phyloP scores from a whole-genome alignment of 2,329 filamentous ascomycete species.

The Tolypocladium tropicale region DNA sequence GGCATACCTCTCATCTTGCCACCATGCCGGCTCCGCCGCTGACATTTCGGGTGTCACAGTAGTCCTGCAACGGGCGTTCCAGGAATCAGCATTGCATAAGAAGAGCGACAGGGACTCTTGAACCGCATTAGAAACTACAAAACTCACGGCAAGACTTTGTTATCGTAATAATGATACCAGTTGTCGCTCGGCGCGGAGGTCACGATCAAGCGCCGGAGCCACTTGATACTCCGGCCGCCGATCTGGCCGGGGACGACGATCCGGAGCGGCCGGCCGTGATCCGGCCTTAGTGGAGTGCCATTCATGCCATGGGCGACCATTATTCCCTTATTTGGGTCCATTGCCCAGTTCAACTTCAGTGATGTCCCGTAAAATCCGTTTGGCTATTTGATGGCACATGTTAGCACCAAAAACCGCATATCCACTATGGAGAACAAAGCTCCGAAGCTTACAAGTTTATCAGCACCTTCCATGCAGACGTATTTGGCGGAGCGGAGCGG shows the following conservation, averaged over 20 bases:
- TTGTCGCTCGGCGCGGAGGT: slow-evolving; percentile 75
- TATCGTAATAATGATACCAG: slow-evolving; percentile 95
- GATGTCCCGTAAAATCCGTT: slow-evolving; percentile 87
- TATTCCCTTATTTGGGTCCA: slow-evolving; percentile 74
- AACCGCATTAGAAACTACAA: too few species aligned
- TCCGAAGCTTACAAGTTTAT: slow-evolving; percentile 43
- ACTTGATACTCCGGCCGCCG: slow-evolving; percentile 86
- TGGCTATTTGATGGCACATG: slow-evolving; percentile 28
- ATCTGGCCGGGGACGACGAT: slow-evolving; percentile 86
- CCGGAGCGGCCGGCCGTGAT: slow-evolving; percentile 77
- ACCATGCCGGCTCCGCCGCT: slow-evolving; percentile 61
- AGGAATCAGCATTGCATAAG: too few species aligned
- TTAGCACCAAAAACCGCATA: too few species aligned
- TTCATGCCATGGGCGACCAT: slow-evolving; percentile 91
- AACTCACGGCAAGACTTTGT: slow-evolving; percentile 61
- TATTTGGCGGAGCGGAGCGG: slow-evolving; percentile 65
- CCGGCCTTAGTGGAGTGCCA: slow-evolving; percentile 56
- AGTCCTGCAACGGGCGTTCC: slow-evolving; percentile 29
- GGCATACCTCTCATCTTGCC: slow-evolving; percentile 83
- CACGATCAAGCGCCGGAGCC: slow-evolving; percentile 73
- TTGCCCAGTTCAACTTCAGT: slow-evolving; percentile 77
- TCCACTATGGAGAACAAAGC: too few species aligned
- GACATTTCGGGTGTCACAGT: slow-evolving; percentile 69
- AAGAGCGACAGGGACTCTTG: too few species aligned
- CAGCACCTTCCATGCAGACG: slow-evolving; percentile 85